Percentiles rank a stretch among this genome's conserved stretches.
phyloP scores from a whole-genome alignment of 768 basidiomycete genomes.

The Hygrophorus pudorinus region DNA sequence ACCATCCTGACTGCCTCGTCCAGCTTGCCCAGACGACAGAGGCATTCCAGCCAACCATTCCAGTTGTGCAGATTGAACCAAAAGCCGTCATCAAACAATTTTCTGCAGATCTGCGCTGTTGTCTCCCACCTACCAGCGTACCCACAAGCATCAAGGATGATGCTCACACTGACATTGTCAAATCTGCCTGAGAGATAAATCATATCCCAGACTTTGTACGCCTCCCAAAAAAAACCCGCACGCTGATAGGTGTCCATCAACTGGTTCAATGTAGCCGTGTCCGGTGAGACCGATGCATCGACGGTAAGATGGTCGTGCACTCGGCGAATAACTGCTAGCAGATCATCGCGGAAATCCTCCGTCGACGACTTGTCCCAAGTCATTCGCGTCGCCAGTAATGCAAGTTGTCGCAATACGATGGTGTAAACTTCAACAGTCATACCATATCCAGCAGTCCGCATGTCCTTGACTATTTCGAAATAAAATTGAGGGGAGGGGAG shows the following conservation, averaged over 20 bases:
- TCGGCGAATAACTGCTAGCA: constrained; percentile 45
- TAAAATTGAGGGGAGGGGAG: constrained; percentile 45
- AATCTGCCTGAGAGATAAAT: constrained; percentile 50
- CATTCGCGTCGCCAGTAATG: constrained; percentile 29
- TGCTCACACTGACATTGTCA: constrained; percentile 60
- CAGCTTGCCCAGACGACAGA: constrained; percentile 61
- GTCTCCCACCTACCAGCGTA: constrained; percentile 39
- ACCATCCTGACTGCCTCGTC: constrained; percentile 59
- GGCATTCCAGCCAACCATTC: constrained; percentile 77
- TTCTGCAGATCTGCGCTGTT: constrained; percentile 46
- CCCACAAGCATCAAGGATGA: constrained; percentile 81
- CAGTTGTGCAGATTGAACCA: constrained; percentile 58
- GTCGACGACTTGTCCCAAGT: constrained; percentile 12
- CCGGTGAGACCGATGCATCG: constrained; percentile 67
- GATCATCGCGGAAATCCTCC: constrained; percentile 18
- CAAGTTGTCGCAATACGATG: constrained; percentile 51
- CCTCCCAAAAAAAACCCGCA: constrained; percentile 59
- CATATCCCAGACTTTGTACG: constrained; percentile 73
- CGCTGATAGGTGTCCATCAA: constrained; percentile 86
- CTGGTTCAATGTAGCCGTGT: constrained; percentile 64
- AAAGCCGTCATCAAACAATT: constrained; percentile 40
- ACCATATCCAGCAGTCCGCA: constrained; percentile 54
- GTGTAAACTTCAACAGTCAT: constrained; percentile 56
- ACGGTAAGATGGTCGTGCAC: constrained; percentile 72
- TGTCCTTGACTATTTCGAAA: constrained; percentile 71